These are phyloP conservation scores for Calonectria hawksworthii DNA, from an alignment of 2,329 filamentous ascomycete species.

Conservation along the genomic window DNA sequence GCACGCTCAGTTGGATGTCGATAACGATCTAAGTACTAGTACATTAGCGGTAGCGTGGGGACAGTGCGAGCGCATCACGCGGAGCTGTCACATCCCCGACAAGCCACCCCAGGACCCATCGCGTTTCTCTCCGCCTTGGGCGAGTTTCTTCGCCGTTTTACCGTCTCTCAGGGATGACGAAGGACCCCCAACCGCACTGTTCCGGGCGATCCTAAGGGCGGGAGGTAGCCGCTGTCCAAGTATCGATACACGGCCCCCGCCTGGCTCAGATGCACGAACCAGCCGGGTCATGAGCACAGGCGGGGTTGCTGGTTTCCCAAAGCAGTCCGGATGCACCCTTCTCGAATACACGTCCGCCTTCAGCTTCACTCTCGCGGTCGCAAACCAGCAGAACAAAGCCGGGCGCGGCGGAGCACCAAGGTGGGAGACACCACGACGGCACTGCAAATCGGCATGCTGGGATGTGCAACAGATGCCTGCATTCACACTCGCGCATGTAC, in stretches of 20 bases:
- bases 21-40: slow-evolving; percentile 41
- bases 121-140: neutral
- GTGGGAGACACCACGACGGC: neutral
- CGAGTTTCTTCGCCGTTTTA: neutral
- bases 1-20: slow-evolving; percentile 34
- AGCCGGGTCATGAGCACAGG: slow-evolving; percentile 43
- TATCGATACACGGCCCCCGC: slow-evolving; percentile 39
- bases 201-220: slow-evolving; percentile 16
- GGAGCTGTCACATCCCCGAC: neutral
- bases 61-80: slow-evolving; percentile 41
- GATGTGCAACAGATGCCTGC: neutral
- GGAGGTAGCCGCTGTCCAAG: slow-evolving; percentile 23
- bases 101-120: neutral
- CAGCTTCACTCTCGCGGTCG: slow-evolving; percentile 2
- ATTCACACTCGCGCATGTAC: neutral
- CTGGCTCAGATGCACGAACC: slow-evolving; percentile 34
- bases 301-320: slow-evolving; percentile 42
- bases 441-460: neutral
- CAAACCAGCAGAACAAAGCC: neutral
- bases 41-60: slow-evolving; percentile 24
- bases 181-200: slow-evolving; percentile 38
- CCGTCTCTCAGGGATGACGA: slow-evolving; percentile 40
- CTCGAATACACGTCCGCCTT: slow-evolving; percentile 3
- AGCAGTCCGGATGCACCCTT: slow-evolving; percentile 25
- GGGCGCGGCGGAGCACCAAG: neutral